These are phyloP conservation scores for Globisporangium rhizosaccharum DNA, from an alignment of 352 stramenopile genomes.

Conservation along the genomic window DNA sequence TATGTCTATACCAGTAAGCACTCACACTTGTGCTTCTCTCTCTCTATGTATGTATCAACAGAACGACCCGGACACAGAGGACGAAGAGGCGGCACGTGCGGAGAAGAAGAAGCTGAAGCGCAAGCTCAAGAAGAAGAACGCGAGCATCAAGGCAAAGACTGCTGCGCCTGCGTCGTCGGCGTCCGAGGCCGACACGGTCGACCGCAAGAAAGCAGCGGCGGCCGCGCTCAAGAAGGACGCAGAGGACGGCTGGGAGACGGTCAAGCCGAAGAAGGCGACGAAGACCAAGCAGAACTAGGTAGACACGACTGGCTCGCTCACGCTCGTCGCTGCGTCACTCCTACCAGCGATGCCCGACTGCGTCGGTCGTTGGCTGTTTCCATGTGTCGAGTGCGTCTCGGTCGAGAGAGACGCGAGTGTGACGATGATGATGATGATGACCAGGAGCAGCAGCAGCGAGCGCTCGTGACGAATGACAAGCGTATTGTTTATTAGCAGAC, in stretches of 20 bases:
- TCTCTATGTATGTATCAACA: neutral
- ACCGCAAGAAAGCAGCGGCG: conserved; percentile 38
- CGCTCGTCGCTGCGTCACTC: neutral
- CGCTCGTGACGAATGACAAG: conserved; percentile 3
- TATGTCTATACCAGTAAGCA: neutral
- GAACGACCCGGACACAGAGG: conserved; percentile 77
- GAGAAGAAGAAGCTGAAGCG: conserved; percentile 80
- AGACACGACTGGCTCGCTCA: neutral
- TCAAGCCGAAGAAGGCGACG: conserved; percentile 56
- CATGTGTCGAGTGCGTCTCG: neutral
- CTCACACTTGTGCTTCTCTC: neutral
- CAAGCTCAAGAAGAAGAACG: conserved; percentile 80
- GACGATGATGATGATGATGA: neutral
- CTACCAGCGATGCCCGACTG: neutral
- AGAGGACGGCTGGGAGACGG: conserved; percentile 78
- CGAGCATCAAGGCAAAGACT: conserved; percentile 53
- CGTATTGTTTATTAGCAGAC: conserved; percentile 13
- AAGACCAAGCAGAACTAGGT: conserved; percentile 62
- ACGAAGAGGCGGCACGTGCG: conserved; percentile 66
- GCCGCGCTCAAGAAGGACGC: conserved; percentile 48
- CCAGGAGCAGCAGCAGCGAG: neutral
- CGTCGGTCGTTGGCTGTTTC: too few species aligned
- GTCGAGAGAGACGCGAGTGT: neutral
- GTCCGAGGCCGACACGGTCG: conserved; percentile 33
- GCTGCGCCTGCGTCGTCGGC: conserved; percentile 17